A percentile compares a stretch with the other conserved stretches of the same genome.
phyloP scores from a whole-genome alignment of 306 rosid genomes.

The Prunus salicina region DNA sequence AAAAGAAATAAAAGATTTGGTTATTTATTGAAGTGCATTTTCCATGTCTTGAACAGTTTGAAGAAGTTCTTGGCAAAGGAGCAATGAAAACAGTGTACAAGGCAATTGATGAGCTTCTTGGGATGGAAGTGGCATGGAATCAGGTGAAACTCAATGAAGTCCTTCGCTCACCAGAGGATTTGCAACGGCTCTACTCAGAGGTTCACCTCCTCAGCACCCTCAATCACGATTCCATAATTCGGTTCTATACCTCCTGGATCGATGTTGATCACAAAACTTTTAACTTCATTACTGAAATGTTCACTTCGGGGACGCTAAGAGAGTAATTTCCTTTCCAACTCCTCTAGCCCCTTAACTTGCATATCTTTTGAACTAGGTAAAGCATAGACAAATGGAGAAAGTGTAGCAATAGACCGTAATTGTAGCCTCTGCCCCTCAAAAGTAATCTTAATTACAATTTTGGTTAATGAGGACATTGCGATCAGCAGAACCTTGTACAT shows the following conservation, averaged over 20 bases:
- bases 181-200: constrained; percentile 86
- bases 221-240: constrained; percentile 69
- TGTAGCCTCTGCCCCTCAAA: not conserved
- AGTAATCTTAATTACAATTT: not conserved
- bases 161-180: constrained; percentile 65
- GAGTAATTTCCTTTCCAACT: constrained; percentile 42
- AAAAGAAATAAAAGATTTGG: not conserved
- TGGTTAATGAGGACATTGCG: not conserved
- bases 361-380: not conserved
- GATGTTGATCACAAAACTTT: constrained; percentile 63
- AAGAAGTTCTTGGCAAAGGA: constrained; percentile 84
- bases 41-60: constrained; percentile 40
- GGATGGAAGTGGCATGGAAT: constrained; percentile 92
- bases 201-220: constrained; percentile 91
- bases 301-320: constrained; percentile 85
- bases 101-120: constrained; percentile 82
- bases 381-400: not conserved
- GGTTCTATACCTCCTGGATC: constrained; percentile 83
- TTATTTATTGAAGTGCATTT: not conserved
- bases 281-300: constrained; percentile 86
- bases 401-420: not conserved
- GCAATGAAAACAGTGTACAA: constrained; percentile 87
- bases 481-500: not conserved
- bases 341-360: not conserved
- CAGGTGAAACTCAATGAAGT: constrained; percentile 70